phyloP scores from a whole-genome alignment of 306 rosid genomes.

The Arachis stenosperma region DNA sequence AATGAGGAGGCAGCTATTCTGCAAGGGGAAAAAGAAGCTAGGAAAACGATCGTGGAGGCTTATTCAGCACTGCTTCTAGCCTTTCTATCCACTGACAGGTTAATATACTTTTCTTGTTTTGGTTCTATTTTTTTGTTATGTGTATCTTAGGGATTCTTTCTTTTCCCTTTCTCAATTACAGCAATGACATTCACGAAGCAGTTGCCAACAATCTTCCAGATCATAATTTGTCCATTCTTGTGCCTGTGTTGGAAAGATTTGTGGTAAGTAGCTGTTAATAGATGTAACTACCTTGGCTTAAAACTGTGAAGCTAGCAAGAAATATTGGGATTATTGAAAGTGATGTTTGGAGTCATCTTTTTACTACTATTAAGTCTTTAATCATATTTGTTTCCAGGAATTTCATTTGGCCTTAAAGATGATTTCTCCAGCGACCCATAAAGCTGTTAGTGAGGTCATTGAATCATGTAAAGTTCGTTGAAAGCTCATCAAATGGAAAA shows the following conservation, averaged over 20 bases:
- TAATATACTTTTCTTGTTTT: not conserved
- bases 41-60: slow-evolving; percentile 58
- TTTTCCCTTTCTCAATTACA: slow-evolving; percentile 21
- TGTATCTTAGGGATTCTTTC: slow-evolving; percentile 22
- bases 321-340: not conserved
- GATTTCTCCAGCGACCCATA: slow-evolving; percentile 96
- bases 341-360: no score
- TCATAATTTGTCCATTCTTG: slow-evolving; percentile 70
- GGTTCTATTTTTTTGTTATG: not conserved
- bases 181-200: slow-evolving; percentile 39
- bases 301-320: slow-evolving; percentile 9
- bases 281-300: not conserved
- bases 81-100: slow-evolving; percentile 48
- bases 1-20: slow-evolving; percentile 76
- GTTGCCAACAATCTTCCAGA: slow-evolving; percentile 43
- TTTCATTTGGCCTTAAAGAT: slow-evolving; percentile 88
- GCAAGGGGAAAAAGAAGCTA: slow-evolving; percentile 95
- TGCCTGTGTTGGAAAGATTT: slow-evolving; percentile 94
- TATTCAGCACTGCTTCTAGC: slow-evolving; percentile 42
- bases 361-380: no score
- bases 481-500: slow-evolving; percentile 43
- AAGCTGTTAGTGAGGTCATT: slow-evolving; percentile 87
- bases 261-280: slow-evolving; percentile 65
- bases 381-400: slow-evolving; percentile 57
- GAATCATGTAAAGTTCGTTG: slow-evolving; percentile 81